phyloP scores from a whole-genome alignment of 176 grass and related monocot species.

The Triticum urartu region DNA sequence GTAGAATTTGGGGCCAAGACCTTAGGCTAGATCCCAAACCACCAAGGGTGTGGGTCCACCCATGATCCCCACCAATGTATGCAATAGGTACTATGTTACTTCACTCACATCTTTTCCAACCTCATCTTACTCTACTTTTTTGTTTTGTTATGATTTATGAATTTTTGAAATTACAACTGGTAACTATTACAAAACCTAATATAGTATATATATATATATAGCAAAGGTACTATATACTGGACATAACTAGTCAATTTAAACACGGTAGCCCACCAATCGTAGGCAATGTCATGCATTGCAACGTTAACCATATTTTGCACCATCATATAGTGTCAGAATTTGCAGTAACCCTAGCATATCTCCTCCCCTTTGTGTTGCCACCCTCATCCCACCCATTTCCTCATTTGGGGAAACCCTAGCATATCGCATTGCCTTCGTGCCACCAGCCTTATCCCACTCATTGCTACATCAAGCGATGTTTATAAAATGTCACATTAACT shows the following conservation, averaged over 20 bases:
- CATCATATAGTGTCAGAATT: not conserved
- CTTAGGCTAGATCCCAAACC: not conserved
- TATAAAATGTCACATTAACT: not conserved
- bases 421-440: not conserved
- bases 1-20: not conserved
- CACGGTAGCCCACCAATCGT: not conserved
- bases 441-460: not conserved
- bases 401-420: not conserved
- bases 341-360: not conserved
- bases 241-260: not conserved
- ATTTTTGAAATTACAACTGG: too few relatives aligned
- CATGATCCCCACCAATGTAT: not conserved
- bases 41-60: not conserved
- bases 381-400: not conserved
- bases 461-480: not conserved
- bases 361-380: not conserved
- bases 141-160: too few relatives aligned
- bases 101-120: not conserved
- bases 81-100: not conserved
- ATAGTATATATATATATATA: not conserved
- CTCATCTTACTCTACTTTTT: not conserved
- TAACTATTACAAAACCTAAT: not conserved
- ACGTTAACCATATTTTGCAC: not conserved
- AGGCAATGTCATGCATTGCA: not conserved
- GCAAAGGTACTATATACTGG: not conserved